Conservation (phyloP, 495 filamentous ascomycete species). For the Podospora pseudocomata region DNA sequence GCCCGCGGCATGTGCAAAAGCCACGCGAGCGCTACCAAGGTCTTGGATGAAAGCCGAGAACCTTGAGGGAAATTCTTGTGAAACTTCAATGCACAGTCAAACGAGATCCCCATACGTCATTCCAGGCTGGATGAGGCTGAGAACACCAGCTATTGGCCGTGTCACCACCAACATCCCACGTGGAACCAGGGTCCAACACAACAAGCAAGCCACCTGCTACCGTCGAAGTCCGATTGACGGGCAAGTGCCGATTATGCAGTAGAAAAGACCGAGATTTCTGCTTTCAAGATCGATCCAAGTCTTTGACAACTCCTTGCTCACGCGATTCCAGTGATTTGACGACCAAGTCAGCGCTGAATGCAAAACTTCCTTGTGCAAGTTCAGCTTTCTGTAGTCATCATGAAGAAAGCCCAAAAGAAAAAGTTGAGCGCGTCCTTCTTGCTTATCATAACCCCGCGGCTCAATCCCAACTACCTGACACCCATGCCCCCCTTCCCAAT, state of each 20-base stretch:
- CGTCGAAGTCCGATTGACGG: not conserved
- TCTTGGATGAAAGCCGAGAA: too few species aligned
- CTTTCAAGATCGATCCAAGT: not conserved
- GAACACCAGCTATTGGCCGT: not conserved
- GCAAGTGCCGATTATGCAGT: not conserved
- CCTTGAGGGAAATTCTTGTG: not conserved
- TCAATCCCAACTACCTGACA: not conserved
- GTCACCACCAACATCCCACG: not conserved
- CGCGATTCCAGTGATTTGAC: too few species aligned
- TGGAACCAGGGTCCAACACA: not conserved
- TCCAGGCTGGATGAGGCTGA: not conserved
- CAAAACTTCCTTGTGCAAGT: too few species aligned
- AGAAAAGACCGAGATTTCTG: not conserved
- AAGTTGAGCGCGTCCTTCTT: not conserved
- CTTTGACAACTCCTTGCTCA: not conserved
- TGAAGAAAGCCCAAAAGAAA: not conserved
- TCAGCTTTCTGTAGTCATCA: too few species aligned
- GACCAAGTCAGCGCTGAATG: not conserved
- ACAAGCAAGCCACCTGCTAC: not conserved
- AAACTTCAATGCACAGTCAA: not conserved
- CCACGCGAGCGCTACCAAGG: too few species aligned
- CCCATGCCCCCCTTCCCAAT: too few species aligned
- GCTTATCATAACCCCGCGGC: not conserved
- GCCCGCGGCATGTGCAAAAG: not conserved
- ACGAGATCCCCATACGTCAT: not conserved